Evolutionary conservation across 768 basidiomycete genomes (phyloP).

Genomic region (Leucosporidium creatinivorum): DNA sequence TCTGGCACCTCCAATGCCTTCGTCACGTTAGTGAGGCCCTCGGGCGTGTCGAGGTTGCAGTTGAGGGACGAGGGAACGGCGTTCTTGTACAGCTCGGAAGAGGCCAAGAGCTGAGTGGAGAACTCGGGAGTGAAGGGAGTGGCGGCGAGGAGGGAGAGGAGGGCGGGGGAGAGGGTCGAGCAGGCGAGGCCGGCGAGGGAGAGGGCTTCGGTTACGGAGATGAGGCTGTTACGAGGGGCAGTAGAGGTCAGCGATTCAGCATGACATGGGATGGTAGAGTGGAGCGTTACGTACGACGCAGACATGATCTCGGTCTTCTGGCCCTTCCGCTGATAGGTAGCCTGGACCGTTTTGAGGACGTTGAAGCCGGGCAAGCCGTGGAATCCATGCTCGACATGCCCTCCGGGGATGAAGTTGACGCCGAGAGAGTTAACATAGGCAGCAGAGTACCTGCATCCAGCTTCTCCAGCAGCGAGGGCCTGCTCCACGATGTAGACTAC

Average conservation of each 20-base stretch:
- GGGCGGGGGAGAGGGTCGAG: constrained; percentile 4
- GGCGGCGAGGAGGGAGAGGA: constrained; percentile 11
- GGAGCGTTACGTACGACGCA: constrained; percentile 23
- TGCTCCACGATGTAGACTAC: constrained; percentile 35
- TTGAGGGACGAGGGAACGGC: neutral
- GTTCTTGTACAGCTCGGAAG: constrained; percentile 15
- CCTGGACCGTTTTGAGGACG: constrained; percentile 30
- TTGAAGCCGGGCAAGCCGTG: constrained; percentile 31
- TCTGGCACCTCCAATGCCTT: constrained; percentile 20
- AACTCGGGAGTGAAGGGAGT: constrained; percentile 13
- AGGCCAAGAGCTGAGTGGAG: constrained; percentile 16
- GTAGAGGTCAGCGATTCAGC: neutral
- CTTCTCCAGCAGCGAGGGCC: constrained; percentile 33
- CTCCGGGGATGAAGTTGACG: constrained; percentile 28
- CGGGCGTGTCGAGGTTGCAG: constrained; percentile 13
- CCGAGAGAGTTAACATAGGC: constrained; percentile 36
- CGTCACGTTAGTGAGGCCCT: neutral
- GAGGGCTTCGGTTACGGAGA: constrained; percentile 25
- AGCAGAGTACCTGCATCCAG: constrained; percentile 28
- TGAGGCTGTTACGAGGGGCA: constrained; percentile 18
- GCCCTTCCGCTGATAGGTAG: constrained; percentile 10
- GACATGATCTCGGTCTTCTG: constrained; percentile 32
- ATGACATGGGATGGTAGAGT: neutral
- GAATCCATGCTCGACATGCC: constrained; percentile 18
- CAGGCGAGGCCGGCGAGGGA: constrained; percentile 16